phyloP scores from a whole-genome alignment of 805 yeast species.

The Suhomyces kilbournensis region DNA sequence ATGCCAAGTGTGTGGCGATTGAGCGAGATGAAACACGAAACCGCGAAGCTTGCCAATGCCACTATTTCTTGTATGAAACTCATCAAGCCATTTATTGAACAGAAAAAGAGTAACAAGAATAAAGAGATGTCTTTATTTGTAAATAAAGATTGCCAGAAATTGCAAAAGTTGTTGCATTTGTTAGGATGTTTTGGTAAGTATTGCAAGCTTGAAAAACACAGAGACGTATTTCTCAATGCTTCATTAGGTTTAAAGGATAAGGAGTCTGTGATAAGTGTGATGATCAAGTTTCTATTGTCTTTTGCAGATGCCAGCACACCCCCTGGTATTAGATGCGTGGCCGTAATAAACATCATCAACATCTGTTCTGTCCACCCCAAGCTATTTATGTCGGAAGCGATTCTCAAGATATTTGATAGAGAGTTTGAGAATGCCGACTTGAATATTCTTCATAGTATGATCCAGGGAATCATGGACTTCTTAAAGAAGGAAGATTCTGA shows the following conservation, averaged over 20 bases:
- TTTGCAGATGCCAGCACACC: conserved; percentile 43
- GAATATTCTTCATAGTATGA: conserved; percentile 48
- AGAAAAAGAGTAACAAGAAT: conserved; percentile 10
- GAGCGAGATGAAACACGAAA: conserved; percentile 45
- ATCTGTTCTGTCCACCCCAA: conserved; percentile 64
- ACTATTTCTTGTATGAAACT: conserved; percentile 58
- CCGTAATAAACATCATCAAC: conserved; percentile 55
- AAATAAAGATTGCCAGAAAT: conserved; percentile 9
- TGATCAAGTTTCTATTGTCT: conserved; percentile 55
- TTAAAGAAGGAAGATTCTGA: conserved; percentile 54
- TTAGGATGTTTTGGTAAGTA: conserved; percentile 70
- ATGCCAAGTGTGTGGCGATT: conserved; percentile 66
- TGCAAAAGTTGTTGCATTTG: conserved; percentile 57
- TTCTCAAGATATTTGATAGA: conserved; percentile 50
- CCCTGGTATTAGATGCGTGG: conserved; percentile 42
- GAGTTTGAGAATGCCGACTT: conserved; percentile 40
- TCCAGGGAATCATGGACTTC: conserved; percentile 58
- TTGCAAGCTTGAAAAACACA: conserved; percentile 55
- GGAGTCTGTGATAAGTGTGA: conserved; percentile 57
- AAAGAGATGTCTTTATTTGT: background rate
- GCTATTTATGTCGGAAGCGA: conserved; percentile 56
- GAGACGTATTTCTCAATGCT: conserved; percentile 37
- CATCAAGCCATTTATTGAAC: conserved; percentile 45
- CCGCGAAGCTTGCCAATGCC: conserved; percentile 54
- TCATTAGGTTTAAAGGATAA: conserved; percentile 42